Evolutionary conservation across 805 yeast genomes (phyloP), one percentile per base, ranked within the genome.

Genomic region (Hanseniaspora nectarophila): DNA sequence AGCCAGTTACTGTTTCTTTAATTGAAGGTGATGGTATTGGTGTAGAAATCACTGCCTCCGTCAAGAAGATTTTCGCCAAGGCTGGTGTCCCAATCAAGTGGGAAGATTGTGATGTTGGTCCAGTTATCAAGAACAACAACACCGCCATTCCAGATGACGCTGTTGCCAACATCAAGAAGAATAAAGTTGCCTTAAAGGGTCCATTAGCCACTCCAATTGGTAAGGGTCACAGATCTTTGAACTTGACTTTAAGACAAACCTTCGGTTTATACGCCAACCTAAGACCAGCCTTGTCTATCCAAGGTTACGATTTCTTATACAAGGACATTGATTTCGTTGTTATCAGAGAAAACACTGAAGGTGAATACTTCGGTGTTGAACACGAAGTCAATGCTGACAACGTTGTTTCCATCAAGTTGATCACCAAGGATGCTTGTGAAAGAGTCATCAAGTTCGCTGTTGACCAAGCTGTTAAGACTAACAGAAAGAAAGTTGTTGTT

Each of bases 11-110:
- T 52, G 98, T 92, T 57, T 90, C 98, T 43, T 76, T 92, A 73
- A 90, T 92, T 63, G 97, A 89, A 73, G 97, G 97, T 73, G 97
- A 90, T 67, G 98, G 98, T 76, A 88, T 90, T 61, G 98, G 98
- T 62, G 77, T 82, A 49, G 98, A 92, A 71, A 92, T 92, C 68
- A 84, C 97, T 59, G 80, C 85, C 63, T 85, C 97, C 48, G 97
- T 92, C 60, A 85, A 89, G 75, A 78, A 83, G 59, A 90, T 92
- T 64, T 92, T 87, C 73, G 73, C 81, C 48, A 97, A 97, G 60
- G 98, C 97, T 51, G 71, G 85, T 53, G 95, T 89, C 51, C 99
- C 99, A 59, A 82, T 92, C 63, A 90, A 85, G 64, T 92, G 97
- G 97, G 95, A 90, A 71, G 81, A 84, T 44, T 95, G 89, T 61